Conservation (phyloP, 2,329 filamentous ascomycete species). For the Fusarium sp. region DNA sequence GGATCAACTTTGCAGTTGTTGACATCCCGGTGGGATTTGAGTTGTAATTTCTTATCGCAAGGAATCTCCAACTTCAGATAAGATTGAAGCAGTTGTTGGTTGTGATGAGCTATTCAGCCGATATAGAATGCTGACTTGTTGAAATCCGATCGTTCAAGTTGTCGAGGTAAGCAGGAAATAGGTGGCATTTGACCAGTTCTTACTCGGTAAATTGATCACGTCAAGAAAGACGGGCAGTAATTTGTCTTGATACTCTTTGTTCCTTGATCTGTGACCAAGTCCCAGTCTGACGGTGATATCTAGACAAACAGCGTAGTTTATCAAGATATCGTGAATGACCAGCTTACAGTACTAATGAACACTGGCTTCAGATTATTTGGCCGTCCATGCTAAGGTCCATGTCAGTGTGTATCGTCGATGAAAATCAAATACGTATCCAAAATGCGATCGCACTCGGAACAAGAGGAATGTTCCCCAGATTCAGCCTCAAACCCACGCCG, state of each 20-base stretch:
- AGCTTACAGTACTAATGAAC: no score
- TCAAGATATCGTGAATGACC: no score
- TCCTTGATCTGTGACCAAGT: background rate
- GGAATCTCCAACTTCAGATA: background rate
- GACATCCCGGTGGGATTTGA: background rate
- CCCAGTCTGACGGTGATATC: no score
- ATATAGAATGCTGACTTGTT: background rate
- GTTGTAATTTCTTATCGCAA: background rate
- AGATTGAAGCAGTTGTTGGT: background rate
- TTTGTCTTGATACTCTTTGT: background rate
- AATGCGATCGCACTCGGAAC: background rate
- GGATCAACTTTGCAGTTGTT: background rate
- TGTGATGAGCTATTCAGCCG: background rate
- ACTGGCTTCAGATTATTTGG: no score
- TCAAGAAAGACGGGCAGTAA: background rate
- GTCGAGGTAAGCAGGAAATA: background rate
- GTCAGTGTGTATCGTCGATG: no score
- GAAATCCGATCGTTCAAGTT: background rate
- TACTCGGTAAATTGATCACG: background rate
- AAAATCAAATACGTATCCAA: background rate
- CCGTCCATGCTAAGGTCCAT: no score
- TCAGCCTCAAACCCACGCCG: background rate
- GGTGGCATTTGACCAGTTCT: background rate
- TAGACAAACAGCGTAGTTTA: no score
- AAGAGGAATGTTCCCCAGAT: background rate